phyloP scores from a whole-genome alignment of 2,329 filamentous ascomycete genomes.

The Aspergillus ochraceus region DNA sequence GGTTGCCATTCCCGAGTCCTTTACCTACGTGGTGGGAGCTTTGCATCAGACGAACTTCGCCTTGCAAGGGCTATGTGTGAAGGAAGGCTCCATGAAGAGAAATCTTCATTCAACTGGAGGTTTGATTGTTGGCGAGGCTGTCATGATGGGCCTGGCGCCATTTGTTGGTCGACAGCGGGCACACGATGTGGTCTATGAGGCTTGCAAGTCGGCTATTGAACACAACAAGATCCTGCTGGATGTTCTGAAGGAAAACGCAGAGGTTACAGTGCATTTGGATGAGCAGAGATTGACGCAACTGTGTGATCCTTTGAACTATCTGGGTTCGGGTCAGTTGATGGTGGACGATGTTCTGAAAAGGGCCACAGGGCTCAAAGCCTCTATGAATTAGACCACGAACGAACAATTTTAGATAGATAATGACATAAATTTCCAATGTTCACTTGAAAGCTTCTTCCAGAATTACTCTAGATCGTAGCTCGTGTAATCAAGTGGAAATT shows the following conservation, averaged over 20 bases:
- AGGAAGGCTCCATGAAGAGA: constrained; percentile 49
- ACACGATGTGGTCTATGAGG: constrained; percentile 58
- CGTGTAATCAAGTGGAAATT: too few relatives aligned
- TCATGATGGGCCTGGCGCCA: constrained; percentile 62
- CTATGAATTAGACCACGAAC: not conserved
- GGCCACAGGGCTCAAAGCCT: not conserved
- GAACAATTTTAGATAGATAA: too few relatives aligned
- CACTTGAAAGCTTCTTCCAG: too few relatives aligned
- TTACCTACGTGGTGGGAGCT: constrained; percentile 54
- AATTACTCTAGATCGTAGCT: too few relatives aligned
- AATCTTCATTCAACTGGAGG: constrained; percentile 55
- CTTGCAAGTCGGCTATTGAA: constrained; percentile 54
- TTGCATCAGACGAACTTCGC: constrained; percentile 57
- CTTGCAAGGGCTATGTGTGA: constrained; percentile 53
- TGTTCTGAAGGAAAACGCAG: constrained; percentile 38
- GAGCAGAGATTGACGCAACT: constrained; percentile 51
- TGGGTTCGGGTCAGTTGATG: constrained; percentile 34
- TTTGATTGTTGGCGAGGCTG: constrained; percentile 58
- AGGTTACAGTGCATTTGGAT: constrained; percentile 46
- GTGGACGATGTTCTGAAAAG: constrained; percentile 27
- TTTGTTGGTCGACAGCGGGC: constrained; percentile 54
- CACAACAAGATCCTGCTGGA: constrained; percentile 45
- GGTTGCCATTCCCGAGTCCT: constrained; percentile 56
- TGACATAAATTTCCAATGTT: too few relatives aligned
- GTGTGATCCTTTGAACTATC: constrained; percentile 56